Percentiles rank a stretch among this genome's conserved stretches.
Evolutionary conservation across 768 basidiomycete species (phyloP).

Genomic region (Boletus rubescentipes): DNA sequence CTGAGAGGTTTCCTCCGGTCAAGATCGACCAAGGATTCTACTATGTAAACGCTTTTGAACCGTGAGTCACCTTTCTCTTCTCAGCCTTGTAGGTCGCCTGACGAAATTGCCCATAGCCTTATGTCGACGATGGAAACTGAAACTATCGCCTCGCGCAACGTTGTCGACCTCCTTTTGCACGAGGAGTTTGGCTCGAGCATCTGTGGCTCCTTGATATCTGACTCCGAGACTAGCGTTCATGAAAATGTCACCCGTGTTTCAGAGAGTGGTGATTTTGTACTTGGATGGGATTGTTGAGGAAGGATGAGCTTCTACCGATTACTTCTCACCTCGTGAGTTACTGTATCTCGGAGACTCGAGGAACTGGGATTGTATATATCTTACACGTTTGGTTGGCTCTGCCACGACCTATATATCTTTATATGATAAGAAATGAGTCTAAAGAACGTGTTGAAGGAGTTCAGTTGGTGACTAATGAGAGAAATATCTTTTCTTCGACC

Average conservation of each 20-base stretch:
- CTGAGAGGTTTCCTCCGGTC: constrained; percentile 68
- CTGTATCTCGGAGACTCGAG: neutral
- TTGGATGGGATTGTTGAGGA: constrained; percentile 73
- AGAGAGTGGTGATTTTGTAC: constrained; percentile 47
- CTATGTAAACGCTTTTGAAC: constrained; percentile 92
- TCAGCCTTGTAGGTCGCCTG: neutral
- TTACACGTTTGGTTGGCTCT: neutral
- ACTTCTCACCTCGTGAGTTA: neutral
- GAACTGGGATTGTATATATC: constrained; percentile 1
- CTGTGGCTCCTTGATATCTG: constrained; percentile 50
- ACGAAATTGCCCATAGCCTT: constrained; percentile 43
- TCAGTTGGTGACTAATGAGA: neutral
- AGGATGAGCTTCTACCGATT: neutral
- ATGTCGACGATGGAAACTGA: constrained; percentile 96
- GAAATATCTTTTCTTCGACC: neutral
- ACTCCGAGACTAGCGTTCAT: constrained; percentile 11
- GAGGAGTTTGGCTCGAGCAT: constrained; percentile 73
- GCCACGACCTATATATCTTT: neutral
- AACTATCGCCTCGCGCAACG: constrained; percentile 78
- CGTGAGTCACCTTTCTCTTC: constrained; percentile 48
- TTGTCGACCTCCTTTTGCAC: constrained; percentile 73
- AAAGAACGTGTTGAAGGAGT: neutral
- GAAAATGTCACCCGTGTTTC: constrained; percentile 13
- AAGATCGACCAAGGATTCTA: constrained; percentile 77
- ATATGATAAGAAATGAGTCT: neutral